These are phyloP conservation scores for Solanum verrucosum DNA, from an alignment of 257 asterid species.

Conservation along the genomic window DNA sequence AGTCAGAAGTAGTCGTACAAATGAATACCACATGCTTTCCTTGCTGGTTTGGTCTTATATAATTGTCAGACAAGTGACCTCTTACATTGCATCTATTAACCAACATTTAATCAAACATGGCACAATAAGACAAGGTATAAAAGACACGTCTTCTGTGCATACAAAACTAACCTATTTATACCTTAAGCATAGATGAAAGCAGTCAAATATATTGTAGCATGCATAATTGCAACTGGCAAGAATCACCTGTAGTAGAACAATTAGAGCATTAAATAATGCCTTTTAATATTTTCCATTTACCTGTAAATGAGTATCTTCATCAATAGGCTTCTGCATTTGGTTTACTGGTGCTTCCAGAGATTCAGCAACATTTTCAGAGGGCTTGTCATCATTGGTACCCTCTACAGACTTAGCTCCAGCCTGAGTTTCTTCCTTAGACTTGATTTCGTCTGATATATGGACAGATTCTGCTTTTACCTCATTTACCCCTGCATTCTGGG, in stretches of 20 bases:
- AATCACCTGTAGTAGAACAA: not conserved
- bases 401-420: constrained; percentile 21
- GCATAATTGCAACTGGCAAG: not conserved
- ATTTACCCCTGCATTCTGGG: constrained; percentile 7
- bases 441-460: constrained; percentile 12
- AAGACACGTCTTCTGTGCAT: not conserved
- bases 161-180: not conserved
- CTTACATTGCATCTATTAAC: not conserved
- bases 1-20: not conserved
- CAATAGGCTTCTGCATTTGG: constrained; percentile 16
- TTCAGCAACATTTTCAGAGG: constrained; percentile 33
- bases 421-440: constrained; percentile 14
- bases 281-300: not conserved
- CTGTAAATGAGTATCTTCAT: not conserved
- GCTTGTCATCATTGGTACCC: constrained; percentile 1
- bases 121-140: not conserved
- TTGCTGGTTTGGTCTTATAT: not conserved
- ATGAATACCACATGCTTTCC: not conserved
- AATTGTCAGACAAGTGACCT: not conserved
- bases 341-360: constrained; percentile 13
- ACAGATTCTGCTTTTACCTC: constrained; percentile 27
- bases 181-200: not conserved
- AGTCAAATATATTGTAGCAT: not conserved
- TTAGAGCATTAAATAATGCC: not conserved
- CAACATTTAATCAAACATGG: not conserved